These are phyloP conservation scores for Colletotrichum tabaci DNA, from an alignment of 2,329 filamentous ascomycete species.

Conservation along the genomic window DNA sequence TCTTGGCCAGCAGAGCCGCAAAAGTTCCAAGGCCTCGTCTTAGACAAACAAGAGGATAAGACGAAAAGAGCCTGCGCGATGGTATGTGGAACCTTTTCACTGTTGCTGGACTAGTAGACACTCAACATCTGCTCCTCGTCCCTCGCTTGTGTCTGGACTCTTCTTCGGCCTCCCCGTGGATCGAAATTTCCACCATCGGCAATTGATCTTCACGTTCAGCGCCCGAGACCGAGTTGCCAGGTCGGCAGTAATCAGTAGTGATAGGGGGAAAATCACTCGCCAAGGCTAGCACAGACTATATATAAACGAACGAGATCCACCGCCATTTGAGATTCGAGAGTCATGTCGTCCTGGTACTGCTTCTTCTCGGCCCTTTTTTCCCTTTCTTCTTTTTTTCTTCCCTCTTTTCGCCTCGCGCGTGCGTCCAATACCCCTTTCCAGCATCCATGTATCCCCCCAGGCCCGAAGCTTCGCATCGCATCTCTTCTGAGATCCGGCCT, in stretches of 20 bases:
- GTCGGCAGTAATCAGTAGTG: background rate
- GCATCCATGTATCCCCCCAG: too few relatives aligned
- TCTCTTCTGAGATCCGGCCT: background rate
- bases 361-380: background rate
- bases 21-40: background rate
- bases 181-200: background rate
- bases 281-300: background rate
- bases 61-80: too few relatives aligned
- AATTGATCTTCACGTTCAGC: background rate
- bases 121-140: background rate
- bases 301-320: slow-evolving; percentile 5
- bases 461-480: background rate
- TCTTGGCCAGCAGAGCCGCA: background rate
- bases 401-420: background rate
- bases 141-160: background rate
- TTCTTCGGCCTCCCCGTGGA: too few relatives aligned
- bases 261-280: background rate
- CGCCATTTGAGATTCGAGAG: background rate
- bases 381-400: too few relatives aligned
- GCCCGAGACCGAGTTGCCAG: background rate
- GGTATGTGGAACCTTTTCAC: too few relatives aligned
- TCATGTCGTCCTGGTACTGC: background rate
- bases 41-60: background rate
- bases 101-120: background rate
- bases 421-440: background rate